Evolutionary conservation across 495 filamentous ascomycete genomes (phyloP), one percentile per base, ranked within the genome.

Genomic region (Chaetomium fimeti): DNA sequence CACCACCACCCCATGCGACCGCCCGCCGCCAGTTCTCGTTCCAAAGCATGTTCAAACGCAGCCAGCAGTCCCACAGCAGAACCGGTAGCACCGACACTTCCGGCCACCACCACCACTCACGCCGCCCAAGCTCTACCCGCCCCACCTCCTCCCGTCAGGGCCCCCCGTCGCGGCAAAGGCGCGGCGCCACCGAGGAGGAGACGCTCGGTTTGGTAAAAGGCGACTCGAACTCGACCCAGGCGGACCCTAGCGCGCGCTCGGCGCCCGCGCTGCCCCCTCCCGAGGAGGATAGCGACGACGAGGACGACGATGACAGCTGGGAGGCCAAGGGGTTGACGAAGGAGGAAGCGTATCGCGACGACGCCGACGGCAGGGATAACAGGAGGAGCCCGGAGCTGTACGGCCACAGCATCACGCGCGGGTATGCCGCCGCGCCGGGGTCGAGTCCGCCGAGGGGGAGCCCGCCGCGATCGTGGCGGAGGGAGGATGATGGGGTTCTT

Each of bases 21-120:
- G 79, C 80, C n/a, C 77, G 75, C 68, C 87, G 94, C 42, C 92
- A 97, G 73, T 98, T 97, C 78, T 92, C 89, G 29, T 98, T 98
- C 81, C 88, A 93, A 69, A 88, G 87, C 65, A 85, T 94, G 55
- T 91, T 97, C 75, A 78, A 80, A 63, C 73, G 77, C 42, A 72
- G 78, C 54, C 79, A 79, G 49, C 79, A 79, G 49, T 47, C 51
- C 70, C 80, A 71, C 70, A 49, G 77, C 69, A 76, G 74, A 67
- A 49, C 69, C 65, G 70, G 61, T 65, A 70, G 72, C 69, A 45
- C 67, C 60, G 25, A 36, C 47, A 16, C 22, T 40, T 61, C 57
- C 25, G 13, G 2, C 36, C 13, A 22, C 43, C 54, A 63, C 5
- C 47, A 49, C 29, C 38, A 36, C 32, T 36, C 12, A 5, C 32